Percentiles rank a stretch among this genome's conserved stretches.
Conservation (phyloP, 2,329 filamentous ascomycete species). For the Metarhizium album region DNA sequence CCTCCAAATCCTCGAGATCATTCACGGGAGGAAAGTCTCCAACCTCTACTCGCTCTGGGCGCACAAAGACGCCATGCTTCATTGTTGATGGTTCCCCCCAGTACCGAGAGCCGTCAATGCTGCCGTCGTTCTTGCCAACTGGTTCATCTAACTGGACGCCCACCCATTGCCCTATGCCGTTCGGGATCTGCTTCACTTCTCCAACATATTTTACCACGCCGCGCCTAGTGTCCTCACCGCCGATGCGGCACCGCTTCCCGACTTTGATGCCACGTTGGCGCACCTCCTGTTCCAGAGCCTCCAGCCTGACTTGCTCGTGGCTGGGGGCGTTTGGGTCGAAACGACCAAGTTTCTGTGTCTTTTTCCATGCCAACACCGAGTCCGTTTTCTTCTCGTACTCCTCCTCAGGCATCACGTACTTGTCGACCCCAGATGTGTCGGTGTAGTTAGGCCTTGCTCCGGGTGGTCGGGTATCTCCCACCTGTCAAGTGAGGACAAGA, state of each 20-base stretch:
- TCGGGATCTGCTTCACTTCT: constrained; percentile 62
- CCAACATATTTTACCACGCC: constrained; percentile 65
- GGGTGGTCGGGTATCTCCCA: constrained; percentile 68
- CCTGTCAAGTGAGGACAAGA: constrained; percentile 35
- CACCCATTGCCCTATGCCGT: constrained; percentile 55
- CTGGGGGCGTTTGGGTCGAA: constrained; percentile 80
- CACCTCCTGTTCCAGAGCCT: constrained; percentile 59
- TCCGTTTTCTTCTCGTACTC: constrained; percentile 82
- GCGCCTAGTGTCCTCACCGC: constrained; percentile 56
- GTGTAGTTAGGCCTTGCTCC: constrained; percentile 68
- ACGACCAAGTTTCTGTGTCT: constrained; percentile 84
- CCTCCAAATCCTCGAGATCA: constrained; percentile 68
- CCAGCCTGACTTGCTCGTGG: constrained; percentile 61
- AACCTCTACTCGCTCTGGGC: constrained; percentile 65
- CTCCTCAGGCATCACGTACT: constrained; percentile 77
- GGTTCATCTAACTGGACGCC: constrained; percentile 70
- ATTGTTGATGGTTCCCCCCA: constrained; percentile 53
- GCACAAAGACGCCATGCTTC: constrained; percentile 69
- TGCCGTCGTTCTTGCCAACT: constrained; percentile 73
- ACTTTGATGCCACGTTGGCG: constrained; percentile 54
- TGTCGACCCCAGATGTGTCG: constrained; percentile 71
- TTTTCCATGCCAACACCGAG: constrained; percentile 92
- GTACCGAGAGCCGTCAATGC: constrained; percentile 55
- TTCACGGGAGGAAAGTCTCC: constrained; percentile 63
- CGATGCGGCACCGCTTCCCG: constrained; percentile 54